Evolutionary conservation across 2,329 filamentous ascomycete species (phyloP), one percentile per base, ranked within the genome.

Genomic region (Fusarium ambrosium): DNA sequence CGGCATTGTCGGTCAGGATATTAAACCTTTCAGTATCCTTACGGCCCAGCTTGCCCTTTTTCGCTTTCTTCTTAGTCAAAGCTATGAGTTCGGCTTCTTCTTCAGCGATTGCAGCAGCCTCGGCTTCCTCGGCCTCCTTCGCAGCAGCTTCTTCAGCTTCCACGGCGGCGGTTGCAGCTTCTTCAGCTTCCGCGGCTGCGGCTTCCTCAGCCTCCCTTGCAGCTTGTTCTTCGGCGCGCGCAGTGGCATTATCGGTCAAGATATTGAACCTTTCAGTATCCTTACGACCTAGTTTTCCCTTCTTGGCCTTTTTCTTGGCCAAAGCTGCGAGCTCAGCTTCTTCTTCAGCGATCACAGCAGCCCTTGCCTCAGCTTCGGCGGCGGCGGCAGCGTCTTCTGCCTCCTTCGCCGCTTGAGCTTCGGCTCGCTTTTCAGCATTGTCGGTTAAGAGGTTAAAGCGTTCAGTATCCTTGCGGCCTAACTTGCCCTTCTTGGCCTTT

Each of bases 261-360:
- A 48, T 13, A 9, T 69, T 62, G 8, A 72, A 67, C 32, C 76
- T 76, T 22, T 78, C 76, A 7, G 72, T 70, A 62, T 78, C 76
- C 53, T 78, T 78, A 9, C 69, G 71, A 22, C 76, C 76, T 32
- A 78, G 51, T 22, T 69, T 78, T 29, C 77, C 77, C 73, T 85
- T 84, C 77, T 85, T 87, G 36, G 45, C 65, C 41, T 78, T 80
- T 68, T 79, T 80, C 16, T 82, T 83, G 39, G 83, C 81, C 60
- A 82, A 81, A 20, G 81, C 81, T 18, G 81, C 82, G 24, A 84
- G 83, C 75, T 87, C 85, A 27, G 84, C 82, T 65, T 87, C 62
- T 62, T 70, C 73, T 32, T 67, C 64, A 5, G 65, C 68, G 16
- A 68, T 65, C 6, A 81, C 80, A 34, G 80, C 73, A 36, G 81